phyloP scores from a whole-genome alignment of 2,329 filamentous ascomycete species.

The Colletotrichum gloeosporioides region DNA sequence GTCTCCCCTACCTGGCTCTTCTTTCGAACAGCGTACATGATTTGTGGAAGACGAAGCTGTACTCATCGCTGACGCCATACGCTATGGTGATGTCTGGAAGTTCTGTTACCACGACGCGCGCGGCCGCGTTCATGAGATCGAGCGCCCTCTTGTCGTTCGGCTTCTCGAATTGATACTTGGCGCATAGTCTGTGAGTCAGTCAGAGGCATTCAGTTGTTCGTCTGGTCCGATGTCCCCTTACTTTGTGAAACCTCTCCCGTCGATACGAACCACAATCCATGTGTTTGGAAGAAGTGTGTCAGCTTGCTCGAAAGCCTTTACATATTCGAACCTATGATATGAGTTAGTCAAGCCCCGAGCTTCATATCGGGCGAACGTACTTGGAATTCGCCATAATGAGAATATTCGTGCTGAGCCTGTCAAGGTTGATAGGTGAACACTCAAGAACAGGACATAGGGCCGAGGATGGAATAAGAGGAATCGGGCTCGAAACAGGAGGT shows the following conservation, averaged over 20 bases:
- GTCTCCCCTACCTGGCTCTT: constrained; percentile 67
- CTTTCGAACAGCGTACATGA: constrained; percentile 84
- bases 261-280: constrained; percentile 93
- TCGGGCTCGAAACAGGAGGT: not conserved
- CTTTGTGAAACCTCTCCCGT: constrained; percentile 96
- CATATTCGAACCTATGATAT: constrained; percentile 83
- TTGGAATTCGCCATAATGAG: constrained; percentile 60
- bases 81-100: constrained; percentile 85
- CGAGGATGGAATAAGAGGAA: not conserved
- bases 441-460: not conserved
- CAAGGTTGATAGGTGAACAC: not conserved
- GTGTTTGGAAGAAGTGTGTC: constrained; percentile 86
- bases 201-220: not conserved
- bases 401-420: not conserved
- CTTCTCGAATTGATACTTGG: constrained; percentile 85
- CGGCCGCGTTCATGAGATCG: constrained; percentile 93
- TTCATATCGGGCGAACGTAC: constrained; percentile 34
- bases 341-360: not conserved
- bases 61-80: constrained; percentile 96
- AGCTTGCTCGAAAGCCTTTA: constrained; percentile 84
- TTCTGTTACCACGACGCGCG: constrained; percentile 82
- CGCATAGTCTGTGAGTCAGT: constrained; percentile 68
- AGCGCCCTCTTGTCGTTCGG: constrained; percentile 89
- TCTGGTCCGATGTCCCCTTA: constrained; percentile 41
- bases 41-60: constrained; percentile 91